phyloP scores from a whole-genome alignment of 768 basidiomycete species.

The Macrolepiota albuminosa region DNA sequence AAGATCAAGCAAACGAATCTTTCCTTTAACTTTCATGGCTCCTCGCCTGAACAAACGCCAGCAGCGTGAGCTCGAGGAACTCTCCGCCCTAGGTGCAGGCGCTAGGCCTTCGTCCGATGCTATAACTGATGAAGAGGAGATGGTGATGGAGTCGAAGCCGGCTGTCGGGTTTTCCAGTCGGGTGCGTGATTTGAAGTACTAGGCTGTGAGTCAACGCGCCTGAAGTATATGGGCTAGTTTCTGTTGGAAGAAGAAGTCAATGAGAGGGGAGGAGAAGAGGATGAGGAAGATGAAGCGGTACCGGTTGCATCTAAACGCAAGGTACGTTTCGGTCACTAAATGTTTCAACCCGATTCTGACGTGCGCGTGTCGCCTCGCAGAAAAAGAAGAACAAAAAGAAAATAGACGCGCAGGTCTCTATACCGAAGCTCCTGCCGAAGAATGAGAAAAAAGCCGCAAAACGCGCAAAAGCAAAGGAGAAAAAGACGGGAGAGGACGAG shows the following conservation, averaged over 20 bases:
- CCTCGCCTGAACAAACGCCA: constrained; percentile 80
- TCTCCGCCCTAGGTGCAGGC: constrained; percentile 44
- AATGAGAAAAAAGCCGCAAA: constrained; percentile 58
- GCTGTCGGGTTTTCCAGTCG: constrained; percentile 27
- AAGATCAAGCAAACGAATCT: background rate
- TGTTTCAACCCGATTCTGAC: background rate
- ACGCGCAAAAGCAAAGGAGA: constrained; percentile 61
- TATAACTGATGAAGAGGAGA: constrained; percentile 36
- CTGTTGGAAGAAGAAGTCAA: constrained; percentile 27
- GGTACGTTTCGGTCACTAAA: constrained; percentile 18
- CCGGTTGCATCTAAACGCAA: constrained; percentile 29
- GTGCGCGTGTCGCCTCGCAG: background rate
- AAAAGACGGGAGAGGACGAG: constrained; percentile 68
- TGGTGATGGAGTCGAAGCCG: constrained; percentile 10
- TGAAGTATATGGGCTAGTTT: constrained; percentile 27
- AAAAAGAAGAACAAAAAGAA: constrained; percentile 37
- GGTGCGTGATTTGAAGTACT: constrained; percentile 2
- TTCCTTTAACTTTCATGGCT: constrained; percentile 41
- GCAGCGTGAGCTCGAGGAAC: constrained; percentile 63
- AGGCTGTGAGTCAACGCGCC: background rate
- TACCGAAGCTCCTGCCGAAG: constrained; percentile 17
- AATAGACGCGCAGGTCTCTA: constrained; percentile 8
- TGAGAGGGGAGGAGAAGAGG: constrained; percentile 23
- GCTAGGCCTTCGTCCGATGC: constrained; percentile 20
- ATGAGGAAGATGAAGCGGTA: constrained; percentile 30